Base-by-base conservation (phyloP, 352 stramenopile species). In the Phytophthora hibernalis region DNA sequence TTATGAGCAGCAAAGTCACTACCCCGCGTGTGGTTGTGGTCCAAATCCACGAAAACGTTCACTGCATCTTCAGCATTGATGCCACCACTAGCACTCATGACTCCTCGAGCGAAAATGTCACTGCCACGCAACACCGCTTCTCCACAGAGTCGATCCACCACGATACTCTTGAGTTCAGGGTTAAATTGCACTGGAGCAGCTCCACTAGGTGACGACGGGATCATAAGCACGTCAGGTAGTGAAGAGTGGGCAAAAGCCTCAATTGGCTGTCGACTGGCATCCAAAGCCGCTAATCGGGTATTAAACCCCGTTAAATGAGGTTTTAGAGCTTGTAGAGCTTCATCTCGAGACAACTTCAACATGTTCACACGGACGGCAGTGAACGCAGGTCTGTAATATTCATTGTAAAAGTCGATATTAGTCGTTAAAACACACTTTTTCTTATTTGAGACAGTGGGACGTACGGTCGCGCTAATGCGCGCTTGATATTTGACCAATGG, bases 71-170 rank as follows among this genome's bases (percentile, higher is more conserved):
- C 88, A 3, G 68, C 61, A 57, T 85, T 85, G 63, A 98, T 87
- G 21, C 89, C 89, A 15, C 74, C 82, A 77, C 94, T 97, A 21
- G 93, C 88, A 62, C 85, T 95, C 75, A 98, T 91, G 65, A 98
- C 82, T 38, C 95, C 95, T 15, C 84, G 85, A 7, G 94, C 90
- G 76, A 98, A 98, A 54, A 98, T 94, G 68, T 98, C 88, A 49
- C 91, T 97, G 54, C 95, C 95, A 33, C 95, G 88, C 7, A 98
- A 69, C 58, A 98, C 95, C 2, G 95, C 95, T 76, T 98, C 93
- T 13, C 88, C 95, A 68, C 95, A 98, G 12, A 97, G 86, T 21
- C 92, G 79, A 61, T 98, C 93, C 22, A 97, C 87, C 35, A 98
- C 82, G 20, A 98, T 80, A 13, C 75, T 84, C 45, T 87, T 85